A percentile compares a stretch with the other conserved stretches of the same genome.
Conservation (phyloP, 1,284 basidiomycete genomes). For the Microbotryum silenes-acaulis region DNA sequence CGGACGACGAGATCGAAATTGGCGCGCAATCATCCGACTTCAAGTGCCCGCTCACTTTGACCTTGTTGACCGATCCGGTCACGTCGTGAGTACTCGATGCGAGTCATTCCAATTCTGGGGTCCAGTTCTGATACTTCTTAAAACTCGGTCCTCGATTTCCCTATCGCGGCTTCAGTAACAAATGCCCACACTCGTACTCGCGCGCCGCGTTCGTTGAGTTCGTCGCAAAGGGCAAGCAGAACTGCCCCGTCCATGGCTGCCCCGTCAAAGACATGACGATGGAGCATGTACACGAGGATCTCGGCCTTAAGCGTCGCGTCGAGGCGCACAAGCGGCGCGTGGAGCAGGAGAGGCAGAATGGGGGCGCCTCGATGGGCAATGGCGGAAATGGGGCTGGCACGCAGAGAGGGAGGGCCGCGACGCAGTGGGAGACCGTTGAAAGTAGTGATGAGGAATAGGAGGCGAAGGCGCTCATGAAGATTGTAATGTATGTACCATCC, state of each 20-base stretch:
- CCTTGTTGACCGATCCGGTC: conserved; percentile 19
- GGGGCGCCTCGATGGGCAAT: neutral
- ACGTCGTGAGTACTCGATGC: conserved; percentile 14
- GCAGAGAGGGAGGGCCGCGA: conserved; percentile 5
- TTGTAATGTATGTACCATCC: too few relatives aligned
- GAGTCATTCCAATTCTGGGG: too few relatives aligned
- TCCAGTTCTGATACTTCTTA: neutral
- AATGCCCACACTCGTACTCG: conserved; percentile 27
- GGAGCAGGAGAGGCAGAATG: conserved; percentile 9
- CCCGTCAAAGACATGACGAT: conserved; percentile 1
- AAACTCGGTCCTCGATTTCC: too few relatives aligned
- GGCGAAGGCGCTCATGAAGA: too few relatives aligned
- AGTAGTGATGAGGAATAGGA: conserved; percentile 8
- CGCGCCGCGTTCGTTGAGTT: conserved; percentile 15
- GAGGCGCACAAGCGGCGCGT: conserved; percentile 12
- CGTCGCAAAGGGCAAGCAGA: neutral
- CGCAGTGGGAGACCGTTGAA: conserved; percentile 15
- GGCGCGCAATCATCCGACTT: conserved; percentile 20
- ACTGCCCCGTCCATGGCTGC: conserved; percentile 23
- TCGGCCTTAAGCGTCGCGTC: conserved; percentile 5
- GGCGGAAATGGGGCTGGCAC: neutral
- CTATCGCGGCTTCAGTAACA: neutral
- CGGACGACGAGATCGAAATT: conserved; percentile 29
- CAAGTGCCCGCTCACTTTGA: conserved; percentile 24
- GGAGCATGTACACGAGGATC: conserved; percentile 9